Conservation (phyloP, 495 filamentous ascomycete species). For the Apodospora peruviana region DNA sequence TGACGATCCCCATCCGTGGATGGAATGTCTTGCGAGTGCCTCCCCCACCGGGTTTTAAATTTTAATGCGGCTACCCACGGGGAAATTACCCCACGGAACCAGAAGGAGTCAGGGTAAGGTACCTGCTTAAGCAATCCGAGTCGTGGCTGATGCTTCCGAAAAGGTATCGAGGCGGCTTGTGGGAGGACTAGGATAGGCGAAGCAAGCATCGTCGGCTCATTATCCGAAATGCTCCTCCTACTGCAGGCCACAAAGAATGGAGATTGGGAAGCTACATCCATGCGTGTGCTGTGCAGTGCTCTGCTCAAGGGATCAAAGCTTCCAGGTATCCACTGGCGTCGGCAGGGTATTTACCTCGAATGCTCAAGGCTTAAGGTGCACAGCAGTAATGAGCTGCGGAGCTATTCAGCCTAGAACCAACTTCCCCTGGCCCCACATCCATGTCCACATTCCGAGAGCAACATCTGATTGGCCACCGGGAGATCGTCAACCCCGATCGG, state of each 20-base stretch:
- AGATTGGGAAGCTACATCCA: background rate
- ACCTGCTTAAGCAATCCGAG: too few species aligned
- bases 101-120: too few species aligned
- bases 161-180: too few species aligned
- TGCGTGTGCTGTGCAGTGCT: background rate
- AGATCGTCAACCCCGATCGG: background rate
- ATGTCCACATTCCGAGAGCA: constrained; percentile 8
- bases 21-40: too few species aligned
- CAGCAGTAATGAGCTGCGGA: background rate
- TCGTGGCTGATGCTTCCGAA: too few species aligned
- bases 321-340: background rate
- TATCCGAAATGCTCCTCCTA: constrained; percentile 14
- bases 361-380: background rate
- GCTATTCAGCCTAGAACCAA: constrained; percentile 16
- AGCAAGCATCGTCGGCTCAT: constrained; percentile 17
- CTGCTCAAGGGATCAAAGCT: background rate
- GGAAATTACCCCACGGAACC: too few species aligned
- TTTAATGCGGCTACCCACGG: too few species aligned
- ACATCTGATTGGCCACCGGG: background rate
- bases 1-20: too few species aligned
- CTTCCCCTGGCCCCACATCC: background rate
- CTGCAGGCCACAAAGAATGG: constrained; percentile 9
- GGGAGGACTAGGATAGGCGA: too few species aligned
- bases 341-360: constrained; percentile 12
- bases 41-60: too few species aligned